phyloP scores from a whole-genome alignment of 2,329 filamentous ascomycete species.

The Epichloe aotearoae region DNA sequence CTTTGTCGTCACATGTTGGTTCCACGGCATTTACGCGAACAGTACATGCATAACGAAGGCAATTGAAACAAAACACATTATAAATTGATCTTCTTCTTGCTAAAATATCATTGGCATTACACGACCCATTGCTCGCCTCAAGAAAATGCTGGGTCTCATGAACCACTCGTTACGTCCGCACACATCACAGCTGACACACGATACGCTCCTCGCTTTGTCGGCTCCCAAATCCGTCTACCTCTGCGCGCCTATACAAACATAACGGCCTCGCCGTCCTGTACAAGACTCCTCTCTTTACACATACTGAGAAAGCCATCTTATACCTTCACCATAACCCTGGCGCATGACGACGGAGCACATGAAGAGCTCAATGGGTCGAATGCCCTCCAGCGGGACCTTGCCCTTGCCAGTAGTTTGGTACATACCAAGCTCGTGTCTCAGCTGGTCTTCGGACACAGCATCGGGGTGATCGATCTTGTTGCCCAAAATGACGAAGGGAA shows the following conservation, averaged over 20 bases:
- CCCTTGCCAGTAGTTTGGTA: constrained; percentile 97
- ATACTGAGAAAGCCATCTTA: constrained; percentile 87
- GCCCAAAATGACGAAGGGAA: constrained; percentile 88
- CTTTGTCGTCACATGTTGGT: neutral
- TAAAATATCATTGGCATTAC: constrained; percentile 14
- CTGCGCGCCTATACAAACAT: neutral
- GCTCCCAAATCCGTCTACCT: neutral
- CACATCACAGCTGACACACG: neutral
- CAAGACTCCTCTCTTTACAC: constrained; percentile 40
- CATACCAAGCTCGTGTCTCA: constrained; percentile 80
- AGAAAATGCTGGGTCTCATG: constrained; percentile 22
- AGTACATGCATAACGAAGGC: neutral
- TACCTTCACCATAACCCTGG: constrained; percentile 85
- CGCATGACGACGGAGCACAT: constrained; percentile 99
- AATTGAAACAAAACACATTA: neutral
- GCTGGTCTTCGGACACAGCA: constrained; percentile 88
- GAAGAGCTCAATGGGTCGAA: constrained; percentile 91
- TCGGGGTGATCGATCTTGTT: constrained; percentile 99
- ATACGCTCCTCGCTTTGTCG: neutral
- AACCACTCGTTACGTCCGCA: constrained; percentile 5
- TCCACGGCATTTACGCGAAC: too few species aligned
- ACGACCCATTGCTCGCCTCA: constrained; percentile 21
- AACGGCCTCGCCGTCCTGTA: neutral
- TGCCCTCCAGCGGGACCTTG: constrained; percentile 83
- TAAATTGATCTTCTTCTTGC: constrained; percentile 1